Percentiles rank a stretch among this genome's conserved stretches.
phyloP scores from a whole-genome alignment of 1,139 yeast species.

The Blastobotrys ciferrii region DNA sequence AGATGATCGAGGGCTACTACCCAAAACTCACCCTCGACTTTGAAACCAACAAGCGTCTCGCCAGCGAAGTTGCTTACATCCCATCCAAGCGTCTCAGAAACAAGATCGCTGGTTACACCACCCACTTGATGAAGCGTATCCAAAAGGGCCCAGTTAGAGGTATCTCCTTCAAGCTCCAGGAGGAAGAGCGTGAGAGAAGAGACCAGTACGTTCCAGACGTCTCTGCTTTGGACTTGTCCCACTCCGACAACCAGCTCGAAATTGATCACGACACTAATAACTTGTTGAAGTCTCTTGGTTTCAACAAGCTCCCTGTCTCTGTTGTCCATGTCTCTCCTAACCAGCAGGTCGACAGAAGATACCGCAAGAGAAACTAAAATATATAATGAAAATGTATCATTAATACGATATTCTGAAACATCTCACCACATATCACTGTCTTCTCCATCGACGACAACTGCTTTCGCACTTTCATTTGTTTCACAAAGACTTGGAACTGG shows the following conservation, averaged over 20 bases:
- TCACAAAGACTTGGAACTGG: too few species aligned
- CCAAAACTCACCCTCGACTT: conserved; percentile 99
- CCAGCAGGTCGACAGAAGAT: conserved; percentile 89
- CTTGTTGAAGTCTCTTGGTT: conserved; percentile 93
- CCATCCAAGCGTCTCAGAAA: conserved; percentile 99
- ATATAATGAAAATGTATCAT: conserved; percentile 6
- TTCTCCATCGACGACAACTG: too few species aligned
- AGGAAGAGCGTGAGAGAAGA: conserved; percentile 99
- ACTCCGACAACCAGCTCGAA: conserved; percentile 94
- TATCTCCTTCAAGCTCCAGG: conserved; percentile 99
- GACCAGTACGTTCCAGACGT: conserved; percentile 99
- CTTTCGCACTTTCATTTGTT: too few species aligned
- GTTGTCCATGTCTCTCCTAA: conserved; percentile 91
- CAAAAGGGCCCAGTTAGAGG: conserved; percentile 99
- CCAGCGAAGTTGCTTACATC: conserved; percentile 97
- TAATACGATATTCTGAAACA: conserved; percentile 1
- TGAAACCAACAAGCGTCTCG: conserved; percentile 99
- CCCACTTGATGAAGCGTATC: conserved; percentile 99
- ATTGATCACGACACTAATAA: conserved; percentile 98
- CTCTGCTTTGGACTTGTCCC: conserved; percentile 98
- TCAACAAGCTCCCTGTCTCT: conserved; percentile 83
- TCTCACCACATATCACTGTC: not conserved
- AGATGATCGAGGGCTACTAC: conserved; percentile 99
- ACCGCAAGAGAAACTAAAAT: conserved; percentile 85
- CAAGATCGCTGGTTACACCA: conserved; percentile 99